phyloP scores from a whole-genome alignment of 164 flowering plant species.

The Houttuynia cordata region DNA sequence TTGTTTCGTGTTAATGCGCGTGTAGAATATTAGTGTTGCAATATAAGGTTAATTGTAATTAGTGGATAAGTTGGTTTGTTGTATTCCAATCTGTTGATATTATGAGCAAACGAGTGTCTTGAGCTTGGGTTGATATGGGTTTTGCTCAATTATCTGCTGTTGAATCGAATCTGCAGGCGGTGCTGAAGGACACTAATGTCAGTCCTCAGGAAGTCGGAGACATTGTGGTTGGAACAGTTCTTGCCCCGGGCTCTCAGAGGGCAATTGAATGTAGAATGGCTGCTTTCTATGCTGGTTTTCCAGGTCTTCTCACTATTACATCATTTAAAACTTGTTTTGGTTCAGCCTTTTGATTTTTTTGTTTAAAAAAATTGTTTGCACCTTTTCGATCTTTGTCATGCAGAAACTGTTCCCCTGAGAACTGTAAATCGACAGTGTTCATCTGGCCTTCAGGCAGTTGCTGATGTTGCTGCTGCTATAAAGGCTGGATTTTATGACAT shows the following conservation, averaged over 20 bases:
- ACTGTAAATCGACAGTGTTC: constrained; percentile 97
- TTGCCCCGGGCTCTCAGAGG: constrained; percentile 88
- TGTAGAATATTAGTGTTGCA: too few relatives aligned
- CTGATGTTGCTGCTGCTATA: constrained; percentile 98
- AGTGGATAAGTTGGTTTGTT: neutral
- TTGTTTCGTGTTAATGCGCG: too few relatives aligned
- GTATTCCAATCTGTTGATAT: neutral
- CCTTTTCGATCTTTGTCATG: neutral
- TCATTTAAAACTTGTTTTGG: neutral
- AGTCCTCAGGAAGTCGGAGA: constrained; percentile 92
- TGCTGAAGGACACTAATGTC: constrained; percentile 78
- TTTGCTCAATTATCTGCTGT: neutral
- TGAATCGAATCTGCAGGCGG: constrained; percentile 35
- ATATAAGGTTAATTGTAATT: too few relatives aligned
- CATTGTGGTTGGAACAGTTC: constrained; percentile 85
- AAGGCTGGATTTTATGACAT: constrained; percentile 96
- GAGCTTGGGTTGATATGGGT: neutral
- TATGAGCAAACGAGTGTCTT: neutral
- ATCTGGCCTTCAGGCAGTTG: constrained; percentile 99
- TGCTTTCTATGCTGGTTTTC: constrained; percentile 96
- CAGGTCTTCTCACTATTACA: constrained; percentile 35
- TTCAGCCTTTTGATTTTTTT: neutral
- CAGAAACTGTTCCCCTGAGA: constrained; percentile 88
- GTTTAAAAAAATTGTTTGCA: neutral
- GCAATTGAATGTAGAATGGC: constrained; percentile 99